These are phyloP conservation scores for Hypoxylon sp. DNA, from an alignment of 2,329 filamentous ascomycete genomes.

Conservation along the genomic window DNA sequence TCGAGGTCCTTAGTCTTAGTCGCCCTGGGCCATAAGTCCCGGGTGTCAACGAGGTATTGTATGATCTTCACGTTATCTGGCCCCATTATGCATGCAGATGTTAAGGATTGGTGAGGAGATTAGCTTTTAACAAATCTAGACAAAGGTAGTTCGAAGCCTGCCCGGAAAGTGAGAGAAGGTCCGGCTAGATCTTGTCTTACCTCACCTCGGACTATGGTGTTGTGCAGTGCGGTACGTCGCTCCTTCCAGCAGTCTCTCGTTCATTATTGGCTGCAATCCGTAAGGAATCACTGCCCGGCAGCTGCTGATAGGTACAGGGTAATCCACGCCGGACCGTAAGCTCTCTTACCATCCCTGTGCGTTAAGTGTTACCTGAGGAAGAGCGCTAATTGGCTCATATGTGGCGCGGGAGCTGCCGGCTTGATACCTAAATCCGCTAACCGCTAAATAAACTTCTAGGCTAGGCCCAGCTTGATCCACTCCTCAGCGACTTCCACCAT, in stretches of 20 bases:
- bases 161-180: slow-evolving; percentile 8
- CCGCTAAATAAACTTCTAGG: slow-evolving; percentile 32
- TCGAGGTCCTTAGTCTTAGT: slow-evolving; percentile 62
- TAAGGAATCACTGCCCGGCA: too few relatives aligned
- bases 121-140: neutral
- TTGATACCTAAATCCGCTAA: slow-evolving; percentile 18
- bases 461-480: neutral
- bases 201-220: slow-evolving; percentile 16
- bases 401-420: slow-evolving; percentile 33
- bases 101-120: slow-evolving; percentile 15
- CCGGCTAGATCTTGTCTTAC: slow-evolving; percentile 26
- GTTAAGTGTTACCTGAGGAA: neutral
- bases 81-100: slow-evolving; percentile 43
- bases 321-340: too few relatives aligned
- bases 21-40: slow-evolving; percentile 67
- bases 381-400: neutral
- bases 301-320: too few relatives aligned
- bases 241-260: slow-evolving; percentile 21
- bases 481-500: neutral
- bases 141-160: neutral
- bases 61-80: slow-evolving; percentile 57
- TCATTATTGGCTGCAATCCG: slow-evolving; percentile 27
- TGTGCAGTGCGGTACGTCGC: slow-evolving; percentile 11
- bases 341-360: neutral
- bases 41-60: slow-evolving; percentile 74